A percentile compares a stretch with the other conserved stretches of the same genome.
These are phyloP conservation scores for Raffaelea albimanens DNA, from an alignment of 2,329 filamentous ascomycete genomes.

Conservation along the genomic window DNA sequence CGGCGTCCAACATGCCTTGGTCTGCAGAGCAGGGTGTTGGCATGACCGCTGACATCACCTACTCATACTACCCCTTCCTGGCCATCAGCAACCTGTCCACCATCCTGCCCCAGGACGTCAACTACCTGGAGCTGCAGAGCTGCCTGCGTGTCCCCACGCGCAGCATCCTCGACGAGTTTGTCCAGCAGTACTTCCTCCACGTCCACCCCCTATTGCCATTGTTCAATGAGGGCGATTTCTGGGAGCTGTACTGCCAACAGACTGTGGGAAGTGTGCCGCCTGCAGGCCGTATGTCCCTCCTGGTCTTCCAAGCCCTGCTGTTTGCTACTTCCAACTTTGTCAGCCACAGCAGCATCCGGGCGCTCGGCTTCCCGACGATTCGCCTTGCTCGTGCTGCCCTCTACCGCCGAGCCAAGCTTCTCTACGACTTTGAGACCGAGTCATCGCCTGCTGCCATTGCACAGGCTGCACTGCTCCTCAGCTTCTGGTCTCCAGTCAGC, in stretches of 20 bases:
- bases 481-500: slow-evolving; percentile 25
- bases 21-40: slow-evolving; percentile 4
- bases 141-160: slow-evolving; percentile 34
- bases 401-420: slow-evolving; percentile 16
- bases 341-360: slow-evolving; percentile 10
- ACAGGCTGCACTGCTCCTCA: slow-evolving; percentile 32
- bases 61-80: slow-evolving; percentile 34
- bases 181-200: slow-evolving; percentile 37
- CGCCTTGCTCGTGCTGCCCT: slow-evolving; percentile 8
- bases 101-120: slow-evolving; percentile 34
- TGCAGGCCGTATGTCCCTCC: slow-evolving; percentile 25
- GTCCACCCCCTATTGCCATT: slow-evolving; percentile 35
- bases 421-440: slow-evolving; percentile 35
- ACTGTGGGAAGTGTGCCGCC: slow-evolving; percentile 14
- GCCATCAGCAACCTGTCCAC: slow-evolving; percentile 26
- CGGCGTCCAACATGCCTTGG: slow-evolving; percentile 1
- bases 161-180: slow-evolving; percentile 33
- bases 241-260: slow-evolving; percentile 29
- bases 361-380: slow-evolving; percentile 11
- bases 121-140: slow-evolving; percentile 34
- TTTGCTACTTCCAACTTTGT: slow-evolving; percentile 20
- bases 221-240: slow-evolving; percentile 36
- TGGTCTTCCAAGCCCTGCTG: slow-evolving; percentile 35
- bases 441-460: slow-evolving; percentile 28
- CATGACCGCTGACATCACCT: slow-evolving; percentile 15